Evolutionary conservation across 768 basidiomycete species (phyloP).

Genomic region (Lentinula sp.): DNA sequence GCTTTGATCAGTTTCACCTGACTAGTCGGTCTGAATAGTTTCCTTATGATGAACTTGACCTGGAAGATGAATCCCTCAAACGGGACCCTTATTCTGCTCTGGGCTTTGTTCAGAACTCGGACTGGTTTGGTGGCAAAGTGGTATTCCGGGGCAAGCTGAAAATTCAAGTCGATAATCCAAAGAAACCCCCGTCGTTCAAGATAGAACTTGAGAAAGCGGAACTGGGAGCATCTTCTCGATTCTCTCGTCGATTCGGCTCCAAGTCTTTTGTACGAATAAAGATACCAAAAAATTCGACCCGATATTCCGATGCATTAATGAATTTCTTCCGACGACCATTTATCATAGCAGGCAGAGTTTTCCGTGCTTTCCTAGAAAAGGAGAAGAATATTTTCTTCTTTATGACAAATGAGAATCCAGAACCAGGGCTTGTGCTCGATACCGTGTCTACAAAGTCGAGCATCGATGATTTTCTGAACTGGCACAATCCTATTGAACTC

Average conservation of each 20-base stretch:
- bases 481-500: constrained; percentile 35
- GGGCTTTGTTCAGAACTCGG: constrained; percentile 20
- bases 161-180: neutral
- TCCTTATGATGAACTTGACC: constrained; percentile 39
- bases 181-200: constrained; percentile 8
- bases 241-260: constrained; percentile 37
- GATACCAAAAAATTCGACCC: constrained; percentile 18
- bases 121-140: constrained; percentile 39
- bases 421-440: constrained; percentile 6
- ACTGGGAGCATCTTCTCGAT: constrained; percentile 31
- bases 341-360: constrained; percentile 30
- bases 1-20: neutral
- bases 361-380: constrained; percentile 34
- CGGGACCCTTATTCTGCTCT: constrained; percentile 6
- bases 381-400: constrained; percentile 31
- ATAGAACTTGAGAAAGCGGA: constrained; percentile 27
- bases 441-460: constrained; percentile 15
- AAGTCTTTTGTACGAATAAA: constrained; percentile 27
- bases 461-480: constrained; percentile 34
- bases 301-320: constrained; percentile 13
- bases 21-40: constrained; percentile 16
- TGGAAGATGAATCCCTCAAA: constrained; percentile 18
- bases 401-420: constrained; percentile 25
- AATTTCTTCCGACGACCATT: constrained; percentile 27
- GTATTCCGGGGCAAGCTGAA: constrained; percentile 23